phyloP scores from a whole-genome alignment of 176 grass and related monocot species.

The Lolium rigidum region DNA sequence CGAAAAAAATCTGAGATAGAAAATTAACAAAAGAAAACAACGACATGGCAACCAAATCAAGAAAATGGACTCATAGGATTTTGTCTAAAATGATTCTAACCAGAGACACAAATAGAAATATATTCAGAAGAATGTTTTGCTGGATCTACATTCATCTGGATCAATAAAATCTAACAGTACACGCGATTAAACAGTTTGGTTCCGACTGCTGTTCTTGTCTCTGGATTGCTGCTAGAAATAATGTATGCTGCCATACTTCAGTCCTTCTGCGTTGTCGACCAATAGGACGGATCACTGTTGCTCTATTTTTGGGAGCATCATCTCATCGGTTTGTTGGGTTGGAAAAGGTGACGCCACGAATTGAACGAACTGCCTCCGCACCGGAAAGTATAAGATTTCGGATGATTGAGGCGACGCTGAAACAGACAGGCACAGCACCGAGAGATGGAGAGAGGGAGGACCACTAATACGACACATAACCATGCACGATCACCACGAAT shows the following conservation, averaged over 20 bases:
- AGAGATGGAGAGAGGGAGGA: neutral
- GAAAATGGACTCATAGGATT: neutral
- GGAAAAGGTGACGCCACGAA: neutral
- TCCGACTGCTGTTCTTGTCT: neutral
- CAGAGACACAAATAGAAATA: neutral
- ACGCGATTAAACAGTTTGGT: neutral
- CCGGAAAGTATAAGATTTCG: neutral
- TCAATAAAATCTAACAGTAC: neutral
- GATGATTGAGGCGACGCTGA: slow-evolving; percentile 18
- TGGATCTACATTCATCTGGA: neutral
- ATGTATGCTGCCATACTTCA: neutral
- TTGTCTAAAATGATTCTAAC: neutral
- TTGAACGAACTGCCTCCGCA: neutral
- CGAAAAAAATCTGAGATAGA: neutral
- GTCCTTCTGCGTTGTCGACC: neutral
- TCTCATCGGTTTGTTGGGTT: neutral
- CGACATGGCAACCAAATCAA: neutral
- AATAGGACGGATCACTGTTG: neutral
- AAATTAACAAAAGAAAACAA: neutral
- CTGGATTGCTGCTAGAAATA: neutral
- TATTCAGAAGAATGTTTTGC: neutral
- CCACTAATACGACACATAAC: slow-evolving; percentile 41
- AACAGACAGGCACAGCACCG: slow-evolving; percentile 4
- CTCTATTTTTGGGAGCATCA: slow-evolving; percentile 16
- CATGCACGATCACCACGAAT: slow-evolving; percentile 25